Conservation (phyloP, 192 early-diverging fungal species). For the Dispira parvispora region DNA sequence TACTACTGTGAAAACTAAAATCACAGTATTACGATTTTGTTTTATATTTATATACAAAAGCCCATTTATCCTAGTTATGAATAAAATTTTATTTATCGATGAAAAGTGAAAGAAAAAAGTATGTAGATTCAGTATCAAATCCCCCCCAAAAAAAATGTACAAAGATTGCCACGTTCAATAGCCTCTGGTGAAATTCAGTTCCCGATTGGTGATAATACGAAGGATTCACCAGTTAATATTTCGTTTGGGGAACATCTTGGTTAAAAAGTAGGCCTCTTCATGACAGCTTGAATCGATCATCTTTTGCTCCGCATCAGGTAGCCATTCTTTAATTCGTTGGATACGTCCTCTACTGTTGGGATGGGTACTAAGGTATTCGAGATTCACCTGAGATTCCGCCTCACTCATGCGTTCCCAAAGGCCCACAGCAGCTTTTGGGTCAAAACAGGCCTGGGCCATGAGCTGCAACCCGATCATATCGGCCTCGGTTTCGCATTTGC, state of each 20-base stretch:
- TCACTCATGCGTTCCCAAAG: slow-evolving; percentile 79
- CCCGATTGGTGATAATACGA: no score
- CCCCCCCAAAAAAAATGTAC: no score
- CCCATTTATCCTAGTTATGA: no score
- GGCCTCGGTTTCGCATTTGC: slow-evolving; percentile 82
- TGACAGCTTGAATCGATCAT: slow-evolving; percentile 22
- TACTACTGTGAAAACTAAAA: no score
- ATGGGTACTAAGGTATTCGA: slow-evolving; percentile 73
- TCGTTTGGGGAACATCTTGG: slow-evolving; percentile 8
- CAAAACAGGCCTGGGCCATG: slow-evolving; percentile 87
- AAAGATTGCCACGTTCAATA: no score
- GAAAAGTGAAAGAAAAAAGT: no score
- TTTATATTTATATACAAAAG: no score
- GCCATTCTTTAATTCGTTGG: slow-evolving; percentile 28
- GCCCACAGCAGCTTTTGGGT: slow-evolving; percentile 56
- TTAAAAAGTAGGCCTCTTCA: slow-evolving; percentile 8
- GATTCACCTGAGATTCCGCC: slow-evolving; percentile 16
- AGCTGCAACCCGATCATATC: slow-evolving; percentile 77
- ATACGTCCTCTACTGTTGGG: slow-evolving; percentile 58
- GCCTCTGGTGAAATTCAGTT: no score
- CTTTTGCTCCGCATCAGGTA: slow-evolving; percentile 23
- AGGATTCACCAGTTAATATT: not conserved
- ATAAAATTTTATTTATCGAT: no score
- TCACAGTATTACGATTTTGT: no score
- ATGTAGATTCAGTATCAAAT: no score